Conservation (phyloP, 176 grass and related monocot species). For the Panicum miliaceum region DNA sequence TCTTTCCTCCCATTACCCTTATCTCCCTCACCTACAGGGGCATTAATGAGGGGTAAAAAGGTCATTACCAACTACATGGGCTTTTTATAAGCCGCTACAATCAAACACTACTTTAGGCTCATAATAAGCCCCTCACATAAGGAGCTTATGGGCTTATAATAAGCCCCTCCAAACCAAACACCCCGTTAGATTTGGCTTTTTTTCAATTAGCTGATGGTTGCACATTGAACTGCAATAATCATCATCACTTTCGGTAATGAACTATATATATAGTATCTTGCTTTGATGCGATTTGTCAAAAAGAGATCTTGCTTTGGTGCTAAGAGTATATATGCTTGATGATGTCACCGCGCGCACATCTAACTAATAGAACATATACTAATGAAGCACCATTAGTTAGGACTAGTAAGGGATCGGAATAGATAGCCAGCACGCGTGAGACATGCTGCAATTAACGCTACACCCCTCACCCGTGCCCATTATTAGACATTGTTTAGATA, state of each 20-base stretch:
- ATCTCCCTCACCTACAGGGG: too few relatives aligned
- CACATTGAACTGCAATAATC: slow-evolving; percentile 2
- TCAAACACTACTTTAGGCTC: too few relatives aligned
- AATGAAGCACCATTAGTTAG: neutral
- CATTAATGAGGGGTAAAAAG: too few relatives aligned
- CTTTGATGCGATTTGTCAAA: slow-evolving; percentile 45
- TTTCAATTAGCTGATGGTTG: slow-evolving; percentile 9
- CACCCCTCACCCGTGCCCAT: neutral
- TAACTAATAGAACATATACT: neutral
- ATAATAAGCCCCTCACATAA: too few relatives aligned
- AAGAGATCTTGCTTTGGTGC: slow-evolving; percentile 37
- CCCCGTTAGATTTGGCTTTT: neutral
- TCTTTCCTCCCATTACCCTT: too few relatives aligned
- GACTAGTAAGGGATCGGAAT: neutral
- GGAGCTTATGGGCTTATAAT: too few relatives aligned
- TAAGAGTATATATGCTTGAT: slow-evolving; percentile 36
- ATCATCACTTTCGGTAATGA: slow-evolving; percentile 40
- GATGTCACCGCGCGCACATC: neutral
- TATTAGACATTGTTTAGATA: neutral
- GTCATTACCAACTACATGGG: too few relatives aligned
- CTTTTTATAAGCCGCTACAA: too few relatives aligned
- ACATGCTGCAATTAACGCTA: neutral
- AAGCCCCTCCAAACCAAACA: too few relatives aligned
- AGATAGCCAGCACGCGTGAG: neutral
- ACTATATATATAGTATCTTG: slow-evolving; percentile 16